Percentiles rank a stretch among this genome's conserved stretches.
Evolutionary conservation across 768 basidiomycete species (phyloP).

Genomic region (Lentinula raphanica): DNA sequence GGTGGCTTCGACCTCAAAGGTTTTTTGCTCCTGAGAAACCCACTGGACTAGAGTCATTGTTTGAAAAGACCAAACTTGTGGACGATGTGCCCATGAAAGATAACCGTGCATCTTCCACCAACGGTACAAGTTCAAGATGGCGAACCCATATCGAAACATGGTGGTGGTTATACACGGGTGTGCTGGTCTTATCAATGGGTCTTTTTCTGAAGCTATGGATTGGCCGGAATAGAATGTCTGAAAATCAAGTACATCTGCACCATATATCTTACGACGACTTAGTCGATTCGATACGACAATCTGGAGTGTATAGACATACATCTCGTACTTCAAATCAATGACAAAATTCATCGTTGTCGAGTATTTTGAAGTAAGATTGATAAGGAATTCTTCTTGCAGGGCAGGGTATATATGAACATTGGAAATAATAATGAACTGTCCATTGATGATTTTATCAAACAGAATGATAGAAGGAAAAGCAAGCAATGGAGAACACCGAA

Average conservation of each 20-base stretch:
- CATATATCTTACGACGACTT: not conserved
- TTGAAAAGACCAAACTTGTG: slow-evolving; percentile 53
- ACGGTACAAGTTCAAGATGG: not conserved
- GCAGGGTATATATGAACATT: not conserved
- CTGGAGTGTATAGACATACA: slow-evolving; percentile 1
- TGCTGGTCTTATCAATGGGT: slow-evolving; percentile 23
- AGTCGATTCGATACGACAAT: not conserved
- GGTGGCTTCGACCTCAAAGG: slow-evolving; percentile 62
- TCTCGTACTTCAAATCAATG: not conserved
- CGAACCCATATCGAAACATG: slow-evolving; percentile 25
- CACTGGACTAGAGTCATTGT: slow-evolving; percentile 68
- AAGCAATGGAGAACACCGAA: not conserved
- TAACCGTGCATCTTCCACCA: not conserved
- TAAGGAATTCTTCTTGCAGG: not conserved
- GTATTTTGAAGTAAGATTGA: not conserved
- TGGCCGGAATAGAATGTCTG: not conserved
- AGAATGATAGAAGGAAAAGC: not conserved
- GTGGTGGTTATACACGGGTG: slow-evolving; percentile 30
- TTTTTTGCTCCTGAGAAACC: slow-evolving; percentile 78
- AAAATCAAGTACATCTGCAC: not conserved
- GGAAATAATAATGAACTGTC: not conserved
- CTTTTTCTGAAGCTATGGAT: slow-evolving; percentile 21
- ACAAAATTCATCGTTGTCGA: not conserved
- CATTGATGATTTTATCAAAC: slow-evolving; percentile 3
- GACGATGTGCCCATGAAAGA: slow-evolving; percentile 36